Percentiles rank a stretch among this genome's conserved stretches.
Conservation (phyloP, 2,329 filamentous ascomycete genomes). For the Aureobasidium mangrovei region DNA sequence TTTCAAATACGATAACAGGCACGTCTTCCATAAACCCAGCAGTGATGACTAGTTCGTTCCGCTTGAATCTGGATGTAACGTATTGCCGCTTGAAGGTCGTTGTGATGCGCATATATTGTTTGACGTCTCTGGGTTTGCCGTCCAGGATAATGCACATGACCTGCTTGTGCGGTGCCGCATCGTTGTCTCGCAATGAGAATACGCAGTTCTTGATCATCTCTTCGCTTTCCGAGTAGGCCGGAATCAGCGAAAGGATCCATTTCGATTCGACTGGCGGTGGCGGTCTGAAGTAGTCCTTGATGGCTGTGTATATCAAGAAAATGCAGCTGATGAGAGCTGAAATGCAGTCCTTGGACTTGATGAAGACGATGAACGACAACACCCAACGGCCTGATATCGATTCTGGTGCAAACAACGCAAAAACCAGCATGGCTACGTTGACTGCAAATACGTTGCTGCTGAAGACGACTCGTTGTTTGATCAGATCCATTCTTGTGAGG, state of each 20-base stretch:
- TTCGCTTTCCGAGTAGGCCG: conserved; percentile 20
- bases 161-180: conserved; percentile 19
- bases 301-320: conserved; percentile 11
- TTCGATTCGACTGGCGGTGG: conserved; percentile 15
- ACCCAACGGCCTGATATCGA: conserved; percentile 16
- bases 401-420: neutral
- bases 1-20: conserved; percentile 20
- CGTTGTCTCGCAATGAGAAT: conserved; percentile 20
- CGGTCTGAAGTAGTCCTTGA: conserved; percentile 15
- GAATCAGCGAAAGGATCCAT: conserved; percentile 22
- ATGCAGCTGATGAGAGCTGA: conserved; percentile 16
- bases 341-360: conserved; percentile 21
- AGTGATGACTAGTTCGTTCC: conserved; percentile 18
- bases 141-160: conserved; percentile 21
- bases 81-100: conserved; percentile 18
- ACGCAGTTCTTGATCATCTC: conserved; percentile 22
- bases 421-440: conserved; percentile 8
- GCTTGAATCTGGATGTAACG: conserved; percentile 19
- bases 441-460: conserved; percentile 2
- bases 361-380: conserved; percentile 19
- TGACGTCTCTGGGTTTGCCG: conserved; percentile 18
- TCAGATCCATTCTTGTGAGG: neutral
- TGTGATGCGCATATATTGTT: conserved; percentile 19
- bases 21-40: conserved; percentile 22
- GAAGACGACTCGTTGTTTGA: conserved; percentile 8